Percentiles rank a stretch among this genome's conserved stretches.
phyloP scores from a whole-genome alignment of 257 asterid genomes.

The Eustoma russellianum region DNA sequence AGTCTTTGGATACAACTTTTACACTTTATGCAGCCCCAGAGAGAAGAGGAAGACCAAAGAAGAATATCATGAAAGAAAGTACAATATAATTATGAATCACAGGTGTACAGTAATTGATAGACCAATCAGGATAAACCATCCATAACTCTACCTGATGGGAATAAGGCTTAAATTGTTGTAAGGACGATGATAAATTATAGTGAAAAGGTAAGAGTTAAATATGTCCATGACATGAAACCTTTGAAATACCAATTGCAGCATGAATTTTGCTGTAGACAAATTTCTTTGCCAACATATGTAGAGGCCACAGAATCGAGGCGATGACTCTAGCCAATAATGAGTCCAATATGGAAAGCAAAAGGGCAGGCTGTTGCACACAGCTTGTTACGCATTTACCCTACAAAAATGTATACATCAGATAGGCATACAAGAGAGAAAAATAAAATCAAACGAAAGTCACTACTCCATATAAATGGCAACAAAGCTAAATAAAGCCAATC shows the following conservation, averaged over 20 bases:
- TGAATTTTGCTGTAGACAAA: conserved; percentile 68
- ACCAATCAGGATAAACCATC: too few relatives aligned
- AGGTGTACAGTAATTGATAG: too few relatives aligned
- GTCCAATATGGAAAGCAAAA: conserved; percentile 46
- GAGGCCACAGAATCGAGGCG: conserved; percentile 53
- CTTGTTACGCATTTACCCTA: conserved; percentile 79
- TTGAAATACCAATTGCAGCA: conserved; percentile 65
- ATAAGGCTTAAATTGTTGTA: too few relatives aligned
- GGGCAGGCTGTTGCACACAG: conserved; percentile 53
- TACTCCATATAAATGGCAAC: too few relatives aligned
- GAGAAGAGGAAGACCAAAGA: too few relatives aligned
- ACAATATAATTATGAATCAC: too few relatives aligned
- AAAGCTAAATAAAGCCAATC: too few relatives aligned
- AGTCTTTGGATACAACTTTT: too few relatives aligned
- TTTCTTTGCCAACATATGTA: conserved; percentile 75
- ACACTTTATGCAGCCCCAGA: too few relatives aligned
- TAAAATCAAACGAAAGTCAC: not conserved
- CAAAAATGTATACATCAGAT: conserved; percentile 7
- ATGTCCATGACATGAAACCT: conserved; percentile 32
- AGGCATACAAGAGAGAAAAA: conserved; percentile 1
- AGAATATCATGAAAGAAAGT: too few relatives aligned
- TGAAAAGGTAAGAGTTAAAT: conserved; percentile 3
- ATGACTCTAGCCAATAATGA: conserved; percentile 59
- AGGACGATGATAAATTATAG: not conserved
- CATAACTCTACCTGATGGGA: too few relatives aligned